phyloP scores from a whole-genome alignment of 192 early-diverging fungal genomes.

The Gryganskiella cystojenkinii region DNA sequence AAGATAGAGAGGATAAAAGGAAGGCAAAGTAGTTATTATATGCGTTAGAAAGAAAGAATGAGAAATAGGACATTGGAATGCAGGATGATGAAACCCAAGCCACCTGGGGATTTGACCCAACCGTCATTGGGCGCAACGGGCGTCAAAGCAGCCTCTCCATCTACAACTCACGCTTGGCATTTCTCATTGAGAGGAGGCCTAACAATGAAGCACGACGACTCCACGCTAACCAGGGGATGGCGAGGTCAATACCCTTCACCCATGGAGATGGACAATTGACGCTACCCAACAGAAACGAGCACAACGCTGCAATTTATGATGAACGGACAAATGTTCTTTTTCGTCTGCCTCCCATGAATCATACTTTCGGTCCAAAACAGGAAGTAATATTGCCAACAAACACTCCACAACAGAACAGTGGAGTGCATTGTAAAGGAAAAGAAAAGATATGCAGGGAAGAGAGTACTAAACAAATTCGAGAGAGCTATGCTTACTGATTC shows the following conservation, averaged over 20 bases:
- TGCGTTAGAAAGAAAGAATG: not conserved
- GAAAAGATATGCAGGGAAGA: no score
- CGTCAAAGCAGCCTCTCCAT: conserved; percentile 36
- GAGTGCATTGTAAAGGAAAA: no score
- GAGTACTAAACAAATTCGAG: no score
- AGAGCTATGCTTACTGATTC: no score
- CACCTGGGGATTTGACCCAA: conserved; percentile 45
- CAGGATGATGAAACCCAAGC: conserved; percentile 25
- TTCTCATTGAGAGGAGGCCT: conserved; percentile 27
- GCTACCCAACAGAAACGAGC: conserved; percentile 14
- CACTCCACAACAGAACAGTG: no score
- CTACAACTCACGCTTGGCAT: conserved; percentile 15
- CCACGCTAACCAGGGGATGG: conserved; percentile 29
- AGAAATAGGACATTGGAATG: not conserved
- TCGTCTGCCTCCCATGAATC: conserved; percentile 11
- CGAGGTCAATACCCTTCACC: conserved; percentile 10
- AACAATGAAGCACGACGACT: conserved; percentile 22
- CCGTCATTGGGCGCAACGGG: conserved; percentile 33
- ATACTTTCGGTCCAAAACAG: no score
- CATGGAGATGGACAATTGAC: conserved; percentile 25
- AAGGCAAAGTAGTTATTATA: not conserved
- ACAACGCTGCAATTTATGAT: not conserved
- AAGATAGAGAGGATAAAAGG: not conserved
- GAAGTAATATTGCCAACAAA: no score
- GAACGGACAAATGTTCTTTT: conserved; percentile 26